Evolutionary conservation across 768 basidiomycete genomes (phyloP), one percentile per base, ranked within the genome.

Genomic region (Lyophyllum atratum): DNA sequence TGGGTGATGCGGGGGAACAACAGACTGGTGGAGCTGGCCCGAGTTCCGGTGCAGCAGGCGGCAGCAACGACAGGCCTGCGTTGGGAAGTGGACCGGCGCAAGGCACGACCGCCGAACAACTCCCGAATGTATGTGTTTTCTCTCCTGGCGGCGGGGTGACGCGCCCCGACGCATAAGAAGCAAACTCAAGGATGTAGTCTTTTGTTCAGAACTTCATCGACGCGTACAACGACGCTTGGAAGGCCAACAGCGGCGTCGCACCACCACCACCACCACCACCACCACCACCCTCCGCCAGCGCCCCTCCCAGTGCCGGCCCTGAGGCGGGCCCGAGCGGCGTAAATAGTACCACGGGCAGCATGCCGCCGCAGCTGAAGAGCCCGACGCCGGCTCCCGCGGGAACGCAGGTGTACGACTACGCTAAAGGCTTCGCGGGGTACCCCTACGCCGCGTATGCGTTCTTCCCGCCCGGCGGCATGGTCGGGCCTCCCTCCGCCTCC

Each of bases 161-260:
- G 26, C 4, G 28, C 34, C 43, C 56, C 26, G 50, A 9, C 11
- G 28, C 14, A 4, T 28, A 26, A 45, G 29, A 34, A 12, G 4
- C 3, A 21, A 48, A 19, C 59, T 59, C 47, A 58, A 51, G 40
- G 42, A 17, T 54, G 9, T 42, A 65, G 64, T 54, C 55, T 56
- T 64, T 61, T 59, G 54, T 67, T 31, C 66, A 79, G 77, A 73
- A 70, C n/a, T 74, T 79, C 28, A 66, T 77, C 6, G 80, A 84
- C 51, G 81, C 82, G 39, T 87, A 81, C 54, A 77, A 80, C 43
- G 79, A 84, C 39, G 84, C 85, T 2, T 89, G 86, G 86, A 82
- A 80, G 52, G 83, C 84, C 15, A 84, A 84, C 60, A 79, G 77
- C 21, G 82, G 77, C 15, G 67, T 49, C 9, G 51, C 47, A 2